Percentiles rank a stretch among this genome's conserved stretches.
Conservation (phyloP, 108 stramenopile species). For the Chaetoceros muelleri region DNA sequence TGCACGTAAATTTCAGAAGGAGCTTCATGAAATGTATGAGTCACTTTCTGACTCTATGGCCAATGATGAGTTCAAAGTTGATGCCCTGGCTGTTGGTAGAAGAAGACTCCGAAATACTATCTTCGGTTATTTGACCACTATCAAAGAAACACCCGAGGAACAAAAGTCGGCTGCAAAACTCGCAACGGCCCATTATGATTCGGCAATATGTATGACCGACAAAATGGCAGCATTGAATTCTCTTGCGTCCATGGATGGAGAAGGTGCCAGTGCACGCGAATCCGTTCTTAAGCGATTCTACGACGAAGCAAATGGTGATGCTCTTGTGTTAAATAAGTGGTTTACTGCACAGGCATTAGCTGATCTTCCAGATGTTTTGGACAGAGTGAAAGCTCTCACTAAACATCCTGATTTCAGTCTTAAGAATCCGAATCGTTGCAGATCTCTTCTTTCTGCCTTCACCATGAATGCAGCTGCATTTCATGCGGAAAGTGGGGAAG, state of each 20-base stretch:
- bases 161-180: conserved; percentile 40
- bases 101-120: conserved; percentile 73
- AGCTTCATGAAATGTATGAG: conserved; percentile 49
- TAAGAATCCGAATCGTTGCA: conserved; percentile 88
- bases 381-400: conserved; percentile 39
- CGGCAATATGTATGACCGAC: conserved; percentile 87
- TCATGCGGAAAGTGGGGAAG: conserved; percentile 75
- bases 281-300: conserved; percentile 59
- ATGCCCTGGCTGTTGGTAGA: conserved; percentile 47
- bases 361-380: conserved; percentile 53
- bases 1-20: conserved; percentile 46
- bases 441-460: conserved; percentile 74
- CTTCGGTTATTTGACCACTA: conserved; percentile 59
- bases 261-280: conserved; percentile 32
- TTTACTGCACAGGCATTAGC: conserved; percentile 78
- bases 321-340: conserved; percentile 82
- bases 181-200: conserved; percentile 55
- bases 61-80: conserved; percentile 42
- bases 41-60: conserved; percentile 43
- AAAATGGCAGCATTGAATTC: conserved; percentile 70
- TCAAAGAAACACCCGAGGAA: conserved; percentile 49
- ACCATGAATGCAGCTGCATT: conserved; percentile 72
- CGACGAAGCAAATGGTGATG: conserved; percentile 71
- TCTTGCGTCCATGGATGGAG: conserved; percentile 68
- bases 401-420: conserved; percentile 84